Percentiles rank a stretch among this genome's conserved stretches.
These are phyloP conservation scores for Talaromyces amestolkiae DNA, from an alignment of 2,329 filamentous ascomycete species.

Conservation along the genomic window DNA sequence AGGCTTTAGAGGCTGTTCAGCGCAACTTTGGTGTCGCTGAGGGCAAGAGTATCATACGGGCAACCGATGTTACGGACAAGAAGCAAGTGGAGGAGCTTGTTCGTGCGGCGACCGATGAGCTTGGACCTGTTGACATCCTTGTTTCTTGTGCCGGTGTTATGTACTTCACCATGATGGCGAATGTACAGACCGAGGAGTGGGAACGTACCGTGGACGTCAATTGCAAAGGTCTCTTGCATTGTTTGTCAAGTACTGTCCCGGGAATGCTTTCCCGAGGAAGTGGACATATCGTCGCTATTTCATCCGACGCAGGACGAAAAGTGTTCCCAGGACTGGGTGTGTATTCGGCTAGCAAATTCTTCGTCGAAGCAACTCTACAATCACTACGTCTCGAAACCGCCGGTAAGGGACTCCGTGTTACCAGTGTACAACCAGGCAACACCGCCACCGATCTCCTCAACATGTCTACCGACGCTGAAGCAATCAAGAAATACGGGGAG, in stretches of 20 bases:
- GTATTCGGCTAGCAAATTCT: constrained; percentile 81
- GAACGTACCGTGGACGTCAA: constrained; percentile 80
- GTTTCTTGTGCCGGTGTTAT: constrained; percentile 79
- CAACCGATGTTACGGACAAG: constrained; percentile 70
- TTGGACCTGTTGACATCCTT: constrained; percentile 75
- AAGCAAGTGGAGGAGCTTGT: constrained; percentile 66
- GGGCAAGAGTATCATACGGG: constrained; percentile 64
- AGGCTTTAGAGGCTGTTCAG: constrained; percentile 67
- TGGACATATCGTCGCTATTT: constrained; percentile 77
- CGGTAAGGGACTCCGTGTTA: constrained; percentile 69
- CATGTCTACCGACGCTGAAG: constrained; percentile 74
- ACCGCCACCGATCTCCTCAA: constrained; percentile 68
- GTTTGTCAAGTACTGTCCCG: constrained; percentile 67
- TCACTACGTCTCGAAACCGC: constrained; percentile 72
- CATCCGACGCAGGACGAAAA: constrained; percentile 77
- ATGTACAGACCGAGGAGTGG: constrained; percentile 71
- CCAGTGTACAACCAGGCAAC: constrained; percentile 74
- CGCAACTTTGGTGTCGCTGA: constrained; percentile 56
- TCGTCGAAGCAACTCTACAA: constrained; percentile 79
- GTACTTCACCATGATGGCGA: constrained; percentile 88
- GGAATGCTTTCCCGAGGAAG: constrained; percentile 66
- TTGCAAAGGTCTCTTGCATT: constrained; percentile 77
- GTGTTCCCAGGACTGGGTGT: constrained; percentile 79
- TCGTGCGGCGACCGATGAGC: constrained; percentile 55
- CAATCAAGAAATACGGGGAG: constrained; percentile 74